Percentiles rank a stretch among this genome's conserved stretches.
phyloP scores from a whole-genome alignment of 208 protist species.

The Leishmania turanica region DNA sequence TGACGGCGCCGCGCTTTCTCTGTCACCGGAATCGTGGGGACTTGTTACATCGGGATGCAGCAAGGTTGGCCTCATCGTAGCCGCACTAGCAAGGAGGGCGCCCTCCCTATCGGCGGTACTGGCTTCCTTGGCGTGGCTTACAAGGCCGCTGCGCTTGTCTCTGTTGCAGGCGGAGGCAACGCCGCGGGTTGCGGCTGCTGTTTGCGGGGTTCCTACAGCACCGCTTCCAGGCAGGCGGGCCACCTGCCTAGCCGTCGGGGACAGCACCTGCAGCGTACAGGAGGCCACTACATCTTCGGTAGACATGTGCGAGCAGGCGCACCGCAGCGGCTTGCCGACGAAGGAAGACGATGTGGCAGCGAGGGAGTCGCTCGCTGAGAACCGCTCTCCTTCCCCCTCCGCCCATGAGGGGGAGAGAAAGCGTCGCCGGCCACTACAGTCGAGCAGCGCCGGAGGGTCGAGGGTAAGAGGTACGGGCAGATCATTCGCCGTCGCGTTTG shows the following conservation, averaged over 20 bases:
- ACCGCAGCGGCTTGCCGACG: background rate
- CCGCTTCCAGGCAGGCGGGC: conserved; percentile 1
- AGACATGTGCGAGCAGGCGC: conserved; percentile 16
- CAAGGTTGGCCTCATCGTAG: background rate
- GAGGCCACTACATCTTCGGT: conserved; percentile 27
- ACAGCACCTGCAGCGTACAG: conserved; percentile 22
- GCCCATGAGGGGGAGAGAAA: background rate
- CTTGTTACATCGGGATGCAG: background rate
- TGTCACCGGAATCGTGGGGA: background rate
- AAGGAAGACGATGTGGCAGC: background rate
- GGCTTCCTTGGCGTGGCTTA: background rate
- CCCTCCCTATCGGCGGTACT: background rate
- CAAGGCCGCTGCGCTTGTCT: background rate
- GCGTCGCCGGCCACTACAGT: background rate
- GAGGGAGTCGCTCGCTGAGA: background rate
- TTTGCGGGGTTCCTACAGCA: background rate
- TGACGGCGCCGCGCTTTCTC: too few species aligned
- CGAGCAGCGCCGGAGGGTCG: background rate
- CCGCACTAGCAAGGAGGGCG: background rate
- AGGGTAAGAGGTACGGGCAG: background rate
- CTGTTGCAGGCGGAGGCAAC: background rate
- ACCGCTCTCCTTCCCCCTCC: background rate
- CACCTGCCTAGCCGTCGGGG: conserved; percentile 11
- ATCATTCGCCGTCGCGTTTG: background rate
- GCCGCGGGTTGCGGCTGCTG: background rate